Evolutionary conservation across 2,329 filamentous ascomycete species (phyloP).

Genomic region (Penicillium sp.): DNA sequence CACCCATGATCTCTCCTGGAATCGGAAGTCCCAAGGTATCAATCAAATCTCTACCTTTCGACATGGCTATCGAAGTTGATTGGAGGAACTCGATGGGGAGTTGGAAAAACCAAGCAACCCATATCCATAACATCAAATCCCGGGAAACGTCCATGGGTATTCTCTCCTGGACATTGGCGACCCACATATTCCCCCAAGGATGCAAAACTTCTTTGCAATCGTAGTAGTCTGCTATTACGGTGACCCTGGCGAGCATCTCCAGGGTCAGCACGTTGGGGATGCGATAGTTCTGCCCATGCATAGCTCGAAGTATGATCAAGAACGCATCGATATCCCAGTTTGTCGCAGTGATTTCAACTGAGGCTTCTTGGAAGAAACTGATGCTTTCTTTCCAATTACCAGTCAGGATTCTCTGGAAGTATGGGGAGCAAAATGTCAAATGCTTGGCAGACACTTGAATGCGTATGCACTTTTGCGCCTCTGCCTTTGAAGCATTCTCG

Average conservation of each 20-base stretch:
- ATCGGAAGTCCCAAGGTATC: slow-evolving; percentile 21
- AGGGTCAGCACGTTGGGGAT: background rate
- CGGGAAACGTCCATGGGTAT: background rate
- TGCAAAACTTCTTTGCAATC: background rate
- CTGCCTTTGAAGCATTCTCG: too few relatives aligned
- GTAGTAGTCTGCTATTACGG: background rate
- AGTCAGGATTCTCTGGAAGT: background rate
- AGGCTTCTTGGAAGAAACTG: background rate
- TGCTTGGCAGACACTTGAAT: background rate
- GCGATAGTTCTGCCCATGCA: background rate
- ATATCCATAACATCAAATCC: slow-evolving; percentile 12
- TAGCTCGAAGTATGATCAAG: background rate
- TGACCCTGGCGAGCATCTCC: background rate
- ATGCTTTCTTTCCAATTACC: background rate
- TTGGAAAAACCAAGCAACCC: slow-evolving; percentile 12
- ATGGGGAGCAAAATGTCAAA: background rate
- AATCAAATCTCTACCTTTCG: slow-evolving; percentile 5
- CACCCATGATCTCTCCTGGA: slow-evolving; percentile 16
- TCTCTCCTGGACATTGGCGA: slow-evolving; percentile 5
- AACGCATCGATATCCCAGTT: background rate
- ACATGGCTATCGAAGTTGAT: background rate
- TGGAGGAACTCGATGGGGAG: background rate
- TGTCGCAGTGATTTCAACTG: background rate
- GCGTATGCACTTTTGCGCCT: background rate
- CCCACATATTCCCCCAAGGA: background rate